Evolutionary conservation across 179 eudicot genomes (phyloP).

Genomic region (Drosera spatulata): DNA sequence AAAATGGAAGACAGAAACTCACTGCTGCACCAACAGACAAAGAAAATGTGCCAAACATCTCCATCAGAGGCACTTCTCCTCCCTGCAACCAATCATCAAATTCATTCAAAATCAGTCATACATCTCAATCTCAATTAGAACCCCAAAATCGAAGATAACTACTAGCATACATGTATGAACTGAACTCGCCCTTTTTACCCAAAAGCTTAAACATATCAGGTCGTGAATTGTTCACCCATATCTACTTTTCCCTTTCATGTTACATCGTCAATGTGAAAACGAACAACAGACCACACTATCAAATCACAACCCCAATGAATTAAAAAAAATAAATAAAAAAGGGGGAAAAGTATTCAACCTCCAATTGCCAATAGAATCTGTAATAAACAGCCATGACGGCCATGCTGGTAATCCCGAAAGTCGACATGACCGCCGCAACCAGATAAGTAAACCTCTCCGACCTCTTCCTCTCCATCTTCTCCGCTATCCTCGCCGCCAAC

Average conservation of each 20-base stretch:
- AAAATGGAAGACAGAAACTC: slow-evolving; percentile 15
- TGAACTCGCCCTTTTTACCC: not conserved
- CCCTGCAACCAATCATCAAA: slow-evolving; percentile 34
- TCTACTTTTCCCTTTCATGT: no score
- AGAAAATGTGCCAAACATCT: slow-evolving; percentile 92
- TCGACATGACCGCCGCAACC: slow-evolving; percentile 86
- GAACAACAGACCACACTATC: no score
- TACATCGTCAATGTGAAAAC: no score
- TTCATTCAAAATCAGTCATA: not conserved
- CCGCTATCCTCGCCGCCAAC: slow-evolving; percentile 28
- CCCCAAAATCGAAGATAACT: not conserved
- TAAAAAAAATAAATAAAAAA: not conserved
- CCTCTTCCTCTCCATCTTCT: slow-evolving; percentile 55
- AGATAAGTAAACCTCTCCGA: slow-evolving; percentile 83
- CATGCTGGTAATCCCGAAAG: slow-evolving; percentile 75
- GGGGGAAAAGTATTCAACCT: not conserved
- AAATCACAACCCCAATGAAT: not conserved
- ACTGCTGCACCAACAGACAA: slow-evolving; percentile 95
- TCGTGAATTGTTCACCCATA: no score
- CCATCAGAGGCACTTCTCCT: slow-evolving; percentile 69
- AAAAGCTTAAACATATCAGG: not conserved
- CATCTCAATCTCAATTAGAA: not conserved
- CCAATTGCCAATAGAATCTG: slow-evolving; percentile 22
- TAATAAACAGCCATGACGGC: slow-evolving; percentile 82
- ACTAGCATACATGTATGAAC: not conserved